phyloP scores from a whole-genome alignment of 2,329 filamentous ascomycete species.

The Mariannaea elegans region DNA sequence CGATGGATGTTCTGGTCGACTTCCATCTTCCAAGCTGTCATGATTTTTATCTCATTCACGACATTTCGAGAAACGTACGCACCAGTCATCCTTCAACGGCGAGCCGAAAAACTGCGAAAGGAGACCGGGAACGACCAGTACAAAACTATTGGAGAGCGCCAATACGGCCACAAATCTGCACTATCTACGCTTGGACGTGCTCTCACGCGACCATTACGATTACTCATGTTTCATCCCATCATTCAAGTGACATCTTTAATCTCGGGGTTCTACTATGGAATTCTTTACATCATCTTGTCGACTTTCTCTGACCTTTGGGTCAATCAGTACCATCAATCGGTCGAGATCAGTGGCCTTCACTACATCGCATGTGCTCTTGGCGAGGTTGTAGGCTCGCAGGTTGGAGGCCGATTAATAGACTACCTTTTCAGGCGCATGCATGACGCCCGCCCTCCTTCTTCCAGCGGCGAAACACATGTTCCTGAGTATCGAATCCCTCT shows the following conservation, averaged over 20 bases:
- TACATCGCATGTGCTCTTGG: conserved; percentile 71
- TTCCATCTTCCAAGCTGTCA: conserved; percentile 50
- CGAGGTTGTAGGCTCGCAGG: conserved; percentile 64
- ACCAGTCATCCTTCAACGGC: conserved; percentile 45
- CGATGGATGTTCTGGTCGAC: conserved; percentile 58
- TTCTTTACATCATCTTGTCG: conserved; percentile 70
- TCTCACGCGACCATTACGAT: conserved; percentile 62
- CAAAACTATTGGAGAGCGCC: conserved; percentile 49
- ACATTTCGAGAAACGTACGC: conserved; percentile 51
- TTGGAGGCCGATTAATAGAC: conserved; percentile 56
- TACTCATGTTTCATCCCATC: conserved; percentile 67
- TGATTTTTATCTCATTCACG: conserved; percentile 45
- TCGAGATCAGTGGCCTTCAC: conserved; percentile 69
- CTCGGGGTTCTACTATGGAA: conserved; percentile 67
- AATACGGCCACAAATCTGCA: conserved; percentile 41
- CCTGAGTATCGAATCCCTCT: conserved; percentile 42
- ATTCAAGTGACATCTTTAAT: conserved; percentile 65
- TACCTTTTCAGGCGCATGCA: conserved; percentile 42
- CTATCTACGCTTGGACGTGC: conserved; percentile 43
- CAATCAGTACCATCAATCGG: conserved; percentile 61
- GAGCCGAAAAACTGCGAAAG: conserved; percentile 45
- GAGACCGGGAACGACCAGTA: conserved; percentile 43
- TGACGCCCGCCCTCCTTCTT: conserved; percentile 2
- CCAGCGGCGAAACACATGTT: conserved; percentile 7
- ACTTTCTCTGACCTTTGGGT: conserved; percentile 69